A percentile compares a stretch with the other conserved stretches of the same genome.
Conservation (phyloP, 2,329 filamentous ascomycete genomes). For the Grosmannia clavigera region DNA sequence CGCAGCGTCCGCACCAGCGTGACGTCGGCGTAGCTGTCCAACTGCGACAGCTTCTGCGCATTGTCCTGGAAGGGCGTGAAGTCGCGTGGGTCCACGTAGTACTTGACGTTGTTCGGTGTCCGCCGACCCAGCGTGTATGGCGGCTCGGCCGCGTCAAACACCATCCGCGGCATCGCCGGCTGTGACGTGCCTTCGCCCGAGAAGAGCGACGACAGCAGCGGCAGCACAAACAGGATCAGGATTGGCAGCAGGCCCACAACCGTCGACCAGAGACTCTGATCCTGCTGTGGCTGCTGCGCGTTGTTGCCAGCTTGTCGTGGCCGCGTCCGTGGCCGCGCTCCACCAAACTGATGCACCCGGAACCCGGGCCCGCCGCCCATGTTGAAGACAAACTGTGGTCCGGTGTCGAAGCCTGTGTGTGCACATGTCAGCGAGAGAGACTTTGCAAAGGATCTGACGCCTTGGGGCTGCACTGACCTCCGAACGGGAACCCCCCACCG, state of each 20-base stretch:
- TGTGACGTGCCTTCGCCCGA: constrained; percentile 36
- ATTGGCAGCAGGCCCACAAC: constrained; percentile 74
- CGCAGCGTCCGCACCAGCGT: constrained; percentile 57
- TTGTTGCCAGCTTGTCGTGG: constrained; percentile 33
- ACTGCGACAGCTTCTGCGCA: constrained; percentile 52
- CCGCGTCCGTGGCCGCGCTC: constrained; percentile 60
- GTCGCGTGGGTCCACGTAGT: constrained; percentile 74
- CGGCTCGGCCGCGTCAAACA: constrained; percentile 57
- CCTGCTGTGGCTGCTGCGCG: constrained; percentile 27
- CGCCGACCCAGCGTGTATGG: constrained; percentile 65
- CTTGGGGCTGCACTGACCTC: constrained; percentile 17
- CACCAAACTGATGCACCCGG: constrained; percentile 91
- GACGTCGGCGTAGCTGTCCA: constrained; percentile 69
- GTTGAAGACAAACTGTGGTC: constrained; percentile 90
- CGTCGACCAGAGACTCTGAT: constrained; percentile 39
- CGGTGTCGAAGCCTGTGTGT: constrained; percentile 51
- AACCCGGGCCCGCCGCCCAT: constrained; percentile 84
- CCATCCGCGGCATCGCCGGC: constrained; percentile 53
- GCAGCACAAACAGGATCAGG: constrained; percentile 76
- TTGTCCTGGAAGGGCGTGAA: constrained; percentile 38
- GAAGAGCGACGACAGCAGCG: constrained; percentile 72
- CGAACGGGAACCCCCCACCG: constrained; percentile 32
- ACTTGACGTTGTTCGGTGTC: constrained; percentile 62
- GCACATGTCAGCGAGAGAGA: neutral
- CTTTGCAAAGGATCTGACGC: no score